phyloP scores from a whole-genome alignment of 306 rosid species.

The Dryas alaskensis region DNA sequence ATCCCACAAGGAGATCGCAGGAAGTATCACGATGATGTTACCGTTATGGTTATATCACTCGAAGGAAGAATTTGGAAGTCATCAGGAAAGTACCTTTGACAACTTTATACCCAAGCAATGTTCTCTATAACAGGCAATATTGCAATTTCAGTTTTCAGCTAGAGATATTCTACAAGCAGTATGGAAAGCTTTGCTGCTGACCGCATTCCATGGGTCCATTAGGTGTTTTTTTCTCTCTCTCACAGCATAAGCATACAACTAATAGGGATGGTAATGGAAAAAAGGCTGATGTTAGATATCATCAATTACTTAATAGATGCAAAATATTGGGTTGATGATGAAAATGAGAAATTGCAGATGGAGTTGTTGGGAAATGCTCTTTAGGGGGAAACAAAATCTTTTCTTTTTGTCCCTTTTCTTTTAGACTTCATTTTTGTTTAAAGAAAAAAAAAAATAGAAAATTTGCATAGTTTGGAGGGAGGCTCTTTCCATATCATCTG shows the following conservation, averaged over 20 bases:
- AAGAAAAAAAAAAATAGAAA: slow-evolving; percentile 49
- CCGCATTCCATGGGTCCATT: slow-evolving; percentile 52
- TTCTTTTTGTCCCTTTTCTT: slow-evolving; percentile 23
- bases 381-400: slow-evolving; percentile 28
- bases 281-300: slow-evolving; percentile 30
- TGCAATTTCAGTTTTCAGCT: slow-evolving; percentile 31
- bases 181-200: slow-evolving; percentile 43
- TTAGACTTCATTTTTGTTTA: slow-evolving; percentile 24
- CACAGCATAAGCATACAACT: slow-evolving; percentile 39
- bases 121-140: slow-evolving; percentile 30
- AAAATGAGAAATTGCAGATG: slow-evolving; percentile 38
- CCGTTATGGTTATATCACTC: slow-evolving; percentile 95
- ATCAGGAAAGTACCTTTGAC: slow-evolving; percentile 84
- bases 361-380: slow-evolving; percentile 48
- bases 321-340: slow-evolving; percentile 40
- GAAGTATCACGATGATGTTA: slow-evolving; percentile 97
- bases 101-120: slow-evolving; percentile 24
- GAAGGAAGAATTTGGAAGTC: slow-evolving; percentile 99
- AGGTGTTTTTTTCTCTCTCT: slow-evolving; percentile 29
- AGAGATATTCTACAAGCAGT: slow-evolving; percentile 29
- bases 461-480: slow-evolving; percentile 49
- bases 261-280: slow-evolving; percentile 35
- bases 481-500: slow-evolving; percentile 41
- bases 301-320: slow-evolving; percentile 39
- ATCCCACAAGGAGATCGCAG: slow-evolving; percentile 98